Conservation (phyloP, 192 early-diverging fungal species). For the Spizellomyces sp. region DNA sequence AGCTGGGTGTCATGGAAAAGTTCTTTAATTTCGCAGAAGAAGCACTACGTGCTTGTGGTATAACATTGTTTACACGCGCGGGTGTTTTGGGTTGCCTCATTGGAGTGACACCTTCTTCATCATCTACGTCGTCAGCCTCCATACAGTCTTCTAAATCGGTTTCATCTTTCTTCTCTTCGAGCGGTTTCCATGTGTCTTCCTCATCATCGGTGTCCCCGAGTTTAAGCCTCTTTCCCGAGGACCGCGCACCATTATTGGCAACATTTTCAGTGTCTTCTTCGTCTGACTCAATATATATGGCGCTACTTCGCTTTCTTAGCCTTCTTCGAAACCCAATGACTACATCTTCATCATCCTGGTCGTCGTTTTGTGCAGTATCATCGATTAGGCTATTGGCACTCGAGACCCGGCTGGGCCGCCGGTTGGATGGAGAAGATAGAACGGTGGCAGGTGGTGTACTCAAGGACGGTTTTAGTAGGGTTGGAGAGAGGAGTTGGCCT, state of each 20-base stretch:
- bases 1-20: constrained; percentile 19
- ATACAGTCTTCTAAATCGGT: constrained; percentile 12
- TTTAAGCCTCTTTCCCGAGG: constrained; percentile 1
- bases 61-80: neutral
- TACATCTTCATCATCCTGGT: constrained; percentile 4
- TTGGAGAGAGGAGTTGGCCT: neutral
- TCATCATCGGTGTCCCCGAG: neutral
- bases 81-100: neutral
- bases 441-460: neutral
- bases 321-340: constrained; percentile 19
- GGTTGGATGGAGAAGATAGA: neutral
- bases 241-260: neutral
- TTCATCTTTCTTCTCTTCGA: neutral
- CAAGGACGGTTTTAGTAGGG: neutral
- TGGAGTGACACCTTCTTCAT: neutral
- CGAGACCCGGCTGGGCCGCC: neutral
- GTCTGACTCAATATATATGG: constrained; percentile 8
- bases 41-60: neutral
- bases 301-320: constrained; percentile 23
- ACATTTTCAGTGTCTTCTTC: constrained; percentile 15
- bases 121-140: constrained; percentile 2
- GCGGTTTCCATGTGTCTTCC: neutral
- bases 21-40: constrained; percentile 4
- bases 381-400: neutral
- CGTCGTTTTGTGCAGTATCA: neutral